Conservation (phyloP, 306 rosid species). For the Quercus ilex region DNA sequence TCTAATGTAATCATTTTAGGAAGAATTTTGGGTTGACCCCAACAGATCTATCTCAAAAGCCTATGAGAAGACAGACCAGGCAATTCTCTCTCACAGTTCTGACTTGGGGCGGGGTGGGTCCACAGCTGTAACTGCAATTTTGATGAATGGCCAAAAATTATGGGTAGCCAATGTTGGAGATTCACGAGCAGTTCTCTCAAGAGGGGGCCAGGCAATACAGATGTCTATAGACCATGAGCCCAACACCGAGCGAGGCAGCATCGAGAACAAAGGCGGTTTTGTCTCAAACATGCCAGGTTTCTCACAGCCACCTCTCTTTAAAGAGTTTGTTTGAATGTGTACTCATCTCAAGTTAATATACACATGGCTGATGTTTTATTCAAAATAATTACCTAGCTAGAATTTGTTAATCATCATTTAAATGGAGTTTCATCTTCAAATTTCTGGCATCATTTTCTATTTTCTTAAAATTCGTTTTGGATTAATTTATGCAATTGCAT, state of each 20-base stretch:
- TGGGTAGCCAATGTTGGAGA: slow-evolving; percentile 94
- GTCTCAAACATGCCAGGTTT: slow-evolving; percentile 98
- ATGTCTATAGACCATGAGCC: slow-evolving; percentile 93
- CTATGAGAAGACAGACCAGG: slow-evolving; percentile 82
- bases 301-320: slow-evolving; percentile 9
- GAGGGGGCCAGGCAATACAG: slow-evolving; percentile 71
- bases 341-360: background rate
- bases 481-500: background rate
- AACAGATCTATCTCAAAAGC: slow-evolving; percentile 73
- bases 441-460: slow-evolving; percentile 8
- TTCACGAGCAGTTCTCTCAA: slow-evolving; percentile 88
- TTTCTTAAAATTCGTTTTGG: background rate
- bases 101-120: slow-evolving; percentile 97
- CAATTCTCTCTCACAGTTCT: slow-evolving; percentile 83
- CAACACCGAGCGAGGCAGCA: slow-evolving; percentile 67
- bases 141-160: slow-evolving; percentile 58
- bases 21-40: slow-evolving; percentile 85
- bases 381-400: background rate
- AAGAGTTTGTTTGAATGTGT: background rate
- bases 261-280: slow-evolving; percentile 89
- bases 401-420: background rate
- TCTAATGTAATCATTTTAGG: slow-evolving; percentile 40
- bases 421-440: background rate
- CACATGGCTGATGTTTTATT: background rate
- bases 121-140: slow-evolving; percentile 92